Evolutionary conservation across 495 filamentous ascomycete genomes (phyloP).

Genomic region (Viridothelium virens): DNA sequence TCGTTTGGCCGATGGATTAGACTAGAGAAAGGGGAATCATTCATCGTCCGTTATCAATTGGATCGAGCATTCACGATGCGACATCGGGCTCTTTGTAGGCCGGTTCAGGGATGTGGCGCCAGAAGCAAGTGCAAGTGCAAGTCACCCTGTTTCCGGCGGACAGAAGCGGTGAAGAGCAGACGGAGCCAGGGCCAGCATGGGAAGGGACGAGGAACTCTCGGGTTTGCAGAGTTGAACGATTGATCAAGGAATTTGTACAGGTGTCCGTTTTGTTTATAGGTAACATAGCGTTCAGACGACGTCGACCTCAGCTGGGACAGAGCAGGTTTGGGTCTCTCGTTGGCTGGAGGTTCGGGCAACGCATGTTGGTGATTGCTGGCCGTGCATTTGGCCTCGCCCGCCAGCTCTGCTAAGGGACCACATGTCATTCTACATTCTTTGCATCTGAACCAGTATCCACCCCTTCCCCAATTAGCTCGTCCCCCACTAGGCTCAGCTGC

Average conservation of each 20-base stretch:
- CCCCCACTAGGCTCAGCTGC: not conserved
- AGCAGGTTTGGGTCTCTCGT: not conserved
- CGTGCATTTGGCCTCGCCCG: not conserved
- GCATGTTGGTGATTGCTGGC: not conserved
- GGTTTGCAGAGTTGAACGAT: not conserved
- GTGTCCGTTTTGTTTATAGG: not conserved
- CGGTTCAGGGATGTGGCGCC: not conserved
- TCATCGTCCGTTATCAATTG: not conserved
- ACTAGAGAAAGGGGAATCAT: not conserved
- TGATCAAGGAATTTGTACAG: not conserved
- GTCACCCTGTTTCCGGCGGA: not conserved
- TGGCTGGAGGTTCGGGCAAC: not conserved
- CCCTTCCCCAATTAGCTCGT: not conserved
- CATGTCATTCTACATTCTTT: conserved; percentile 1
- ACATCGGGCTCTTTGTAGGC: not conserved
- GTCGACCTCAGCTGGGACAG: not conserved
- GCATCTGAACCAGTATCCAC: not conserved
- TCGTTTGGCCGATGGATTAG: not conserved
- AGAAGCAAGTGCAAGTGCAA: not conserved
- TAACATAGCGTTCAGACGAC: not conserved
- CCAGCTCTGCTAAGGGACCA: not conserved
- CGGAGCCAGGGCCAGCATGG: not conserved
- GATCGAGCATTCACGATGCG: not conserved
- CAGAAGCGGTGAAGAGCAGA: conserved; percentile 3
- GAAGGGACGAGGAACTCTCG: not conserved